These are phyloP conservation scores for Posidonia oceanica DNA, from an alignment of 116 monocot genomes.

Conservation along the genomic window DNA sequence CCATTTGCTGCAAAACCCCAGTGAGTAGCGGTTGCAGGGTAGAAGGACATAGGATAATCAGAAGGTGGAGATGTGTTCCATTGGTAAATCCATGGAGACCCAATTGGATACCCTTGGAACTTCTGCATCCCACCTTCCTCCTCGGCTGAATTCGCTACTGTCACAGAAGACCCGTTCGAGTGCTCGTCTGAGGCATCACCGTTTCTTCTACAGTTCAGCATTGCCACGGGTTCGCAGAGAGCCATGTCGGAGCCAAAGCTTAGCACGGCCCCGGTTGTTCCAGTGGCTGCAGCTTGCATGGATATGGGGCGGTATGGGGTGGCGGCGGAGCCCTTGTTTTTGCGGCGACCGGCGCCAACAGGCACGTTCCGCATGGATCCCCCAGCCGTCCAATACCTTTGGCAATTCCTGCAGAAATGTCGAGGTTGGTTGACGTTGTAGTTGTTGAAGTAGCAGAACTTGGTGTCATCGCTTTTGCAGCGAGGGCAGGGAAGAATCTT, in stretches of 20 bases:
- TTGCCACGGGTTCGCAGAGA: conserved; percentile 6
- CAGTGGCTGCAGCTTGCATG: conserved; percentile 4
- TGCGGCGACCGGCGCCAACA: conserved; percentile 51
- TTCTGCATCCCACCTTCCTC: conserved; percentile 5
- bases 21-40: conserved; percentile 1
- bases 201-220: conserved; percentile 10
- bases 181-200: conserved; percentile 3
- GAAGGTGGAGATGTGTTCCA: conserved; percentile 10
- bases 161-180: conserved; percentile 20
- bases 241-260: conserved; percentile 24
- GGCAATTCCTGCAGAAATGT: conserved; percentile 50
- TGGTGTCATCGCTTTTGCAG: conserved; percentile 47
- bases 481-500: conserved; percentile 36
- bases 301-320: conserved; percentile 14
- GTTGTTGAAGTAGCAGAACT: conserved; percentile 97
- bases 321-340: conserved; percentile 31
- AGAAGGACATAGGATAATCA: conserved; percentile 13
- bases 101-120: not conserved
- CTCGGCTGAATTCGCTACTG: conserved; percentile 13
- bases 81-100: conserved; percentile 6
- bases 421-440: conserved; percentile 63
- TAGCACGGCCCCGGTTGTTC: conserved; percentile 15
- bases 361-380: conserved; percentile 45
- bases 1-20: not conserved
- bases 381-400: conserved; percentile 52